Percentiles rank a stretch among this genome's conserved stretches.
phyloP scores from a whole-genome alignment of 169 alveolate species.

The Plasmodium sp. region DNA sequence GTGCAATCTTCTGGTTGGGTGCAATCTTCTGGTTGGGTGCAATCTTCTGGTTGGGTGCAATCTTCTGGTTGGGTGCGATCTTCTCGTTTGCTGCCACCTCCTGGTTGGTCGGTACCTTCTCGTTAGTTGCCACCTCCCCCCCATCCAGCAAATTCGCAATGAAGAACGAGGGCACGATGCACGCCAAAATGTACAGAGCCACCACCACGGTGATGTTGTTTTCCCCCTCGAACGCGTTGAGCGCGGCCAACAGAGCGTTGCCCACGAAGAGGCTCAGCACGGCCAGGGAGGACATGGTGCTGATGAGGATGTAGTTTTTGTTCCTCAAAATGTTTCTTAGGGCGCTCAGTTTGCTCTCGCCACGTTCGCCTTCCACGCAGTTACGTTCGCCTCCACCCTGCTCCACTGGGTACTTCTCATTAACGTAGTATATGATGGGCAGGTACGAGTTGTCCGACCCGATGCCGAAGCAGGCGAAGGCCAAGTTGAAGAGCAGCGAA shows the following conservation, averaged over 20 bases:
- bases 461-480: slow-evolving; percentile 53
- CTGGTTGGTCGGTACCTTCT: not conserved
- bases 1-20: too few species aligned
- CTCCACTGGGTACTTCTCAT: slow-evolving; percentile 55
- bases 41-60: not conserved
- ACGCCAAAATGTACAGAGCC: not conserved
- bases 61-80: not conserved
- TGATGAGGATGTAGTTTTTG: slow-evolving; percentile 63
- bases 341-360: slow-evolving; percentile 3
- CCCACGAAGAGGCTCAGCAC: slow-evolving; percentile 70
- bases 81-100: too few species aligned
- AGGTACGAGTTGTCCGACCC: slow-evolving; percentile 65
- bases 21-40: not conserved
- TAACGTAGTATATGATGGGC: slow-evolving; percentile 64
- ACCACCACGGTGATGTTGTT: slow-evolving; percentile 27
- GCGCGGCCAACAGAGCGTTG: not conserved
- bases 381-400: not conserved
- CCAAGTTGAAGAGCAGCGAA: slow-evolving; percentile 7
- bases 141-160: slow-evolving; percentile 29
- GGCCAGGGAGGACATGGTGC: slow-evolving; percentile 69
- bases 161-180: slow-evolving; percentile 50
- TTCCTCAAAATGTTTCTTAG: slow-evolving; percentile 19
- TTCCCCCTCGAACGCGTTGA: slow-evolving; percentile 1
- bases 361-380: not conserved
- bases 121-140: not conserved